Percentiles rank a stretch among this genome's conserved stretches.
phyloP scores from a whole-genome alignment of 306 rosid species.

The Crataegus laevigata region DNA sequence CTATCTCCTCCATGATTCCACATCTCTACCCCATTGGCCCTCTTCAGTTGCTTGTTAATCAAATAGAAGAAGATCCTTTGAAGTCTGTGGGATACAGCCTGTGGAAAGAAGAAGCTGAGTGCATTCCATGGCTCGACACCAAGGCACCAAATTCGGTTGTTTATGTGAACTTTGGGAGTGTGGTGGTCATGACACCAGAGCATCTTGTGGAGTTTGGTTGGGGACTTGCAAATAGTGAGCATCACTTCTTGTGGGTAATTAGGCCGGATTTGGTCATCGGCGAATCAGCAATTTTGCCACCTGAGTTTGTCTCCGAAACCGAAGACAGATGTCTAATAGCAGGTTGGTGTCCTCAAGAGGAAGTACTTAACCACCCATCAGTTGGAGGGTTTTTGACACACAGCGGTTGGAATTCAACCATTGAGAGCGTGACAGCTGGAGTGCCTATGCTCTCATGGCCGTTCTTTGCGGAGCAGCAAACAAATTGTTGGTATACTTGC shows the following conservation, averaged over 20 bases:
- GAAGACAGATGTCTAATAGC: too few relatives aligned
- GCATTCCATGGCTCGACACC: neutral
- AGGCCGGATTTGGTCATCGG: neutral
- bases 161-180: neutral
- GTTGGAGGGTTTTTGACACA: too few relatives aligned
- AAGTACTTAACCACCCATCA: too few relatives aligned
- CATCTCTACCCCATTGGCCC: neutral
- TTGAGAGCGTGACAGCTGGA: neutral
- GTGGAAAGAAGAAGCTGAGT: neutral
- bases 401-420: too few relatives aligned
- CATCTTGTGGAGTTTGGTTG: neutral
- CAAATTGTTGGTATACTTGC: neutral
- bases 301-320: too few relatives aligned
- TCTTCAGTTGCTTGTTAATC: neutral
- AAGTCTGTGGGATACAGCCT: neutral
- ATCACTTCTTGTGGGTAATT: neutral
- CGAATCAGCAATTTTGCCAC: too few relatives aligned
- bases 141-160: neutral
- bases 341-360: too few relatives aligned
- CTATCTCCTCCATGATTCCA: neutral
- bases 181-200: neutral
- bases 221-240: conserved; percentile 4
- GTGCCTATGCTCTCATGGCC: conserved; percentile 14
- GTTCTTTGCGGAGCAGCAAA: neutral
- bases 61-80: neutral